Evolutionary conservation across 2,329 filamentous ascomycete species (phyloP).

Genomic region (Aureobasidium melanogenum): DNA sequence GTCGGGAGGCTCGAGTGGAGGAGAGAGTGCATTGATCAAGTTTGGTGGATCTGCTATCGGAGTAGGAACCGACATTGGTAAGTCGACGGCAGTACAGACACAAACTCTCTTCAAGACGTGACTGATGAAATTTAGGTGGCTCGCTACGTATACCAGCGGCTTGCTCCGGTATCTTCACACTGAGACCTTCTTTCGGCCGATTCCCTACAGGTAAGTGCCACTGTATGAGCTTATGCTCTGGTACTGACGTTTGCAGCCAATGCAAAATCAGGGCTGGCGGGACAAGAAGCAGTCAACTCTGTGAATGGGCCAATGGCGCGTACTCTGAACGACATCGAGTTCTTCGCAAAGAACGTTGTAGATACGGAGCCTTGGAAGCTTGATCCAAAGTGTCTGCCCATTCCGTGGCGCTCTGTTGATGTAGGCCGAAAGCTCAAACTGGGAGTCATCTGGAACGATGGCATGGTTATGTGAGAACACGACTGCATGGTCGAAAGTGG

Average conservation of each 20-base stretch:
- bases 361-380: constrained; percentile 41
- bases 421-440: constrained; percentile 45
- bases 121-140: constrained; percentile 29
- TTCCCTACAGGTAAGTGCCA: constrained; percentile 41
- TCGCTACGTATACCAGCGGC: constrained; percentile 49
- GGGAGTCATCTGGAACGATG: constrained; percentile 53
- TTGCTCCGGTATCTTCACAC: constrained; percentile 49
- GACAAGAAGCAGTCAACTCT: constrained; percentile 55
- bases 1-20: constrained; percentile 58
- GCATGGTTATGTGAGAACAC: constrained; percentile 38
- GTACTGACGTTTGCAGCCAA: constrained; percentile 20
- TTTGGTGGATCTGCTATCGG: constrained; percentile 53
- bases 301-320: constrained; percentile 56
- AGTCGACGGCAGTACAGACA: not conserved
- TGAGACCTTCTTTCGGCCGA: constrained; percentile 49
- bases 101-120: not conserved
- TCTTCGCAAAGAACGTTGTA: constrained; percentile 34
- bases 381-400: constrained; percentile 45
- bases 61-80: constrained; percentile 52
- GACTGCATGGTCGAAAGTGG: not conserved
- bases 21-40: constrained; percentile 55
- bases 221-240: no score
- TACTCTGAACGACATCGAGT: constrained; percentile 42
- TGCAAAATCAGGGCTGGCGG: constrained; percentile 49
- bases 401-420: constrained; percentile 43